Evolutionary conservation across 1,284 basidiomycete species (phyloP).

Genomic region (Taiwanofungus camphoratus): DNA sequence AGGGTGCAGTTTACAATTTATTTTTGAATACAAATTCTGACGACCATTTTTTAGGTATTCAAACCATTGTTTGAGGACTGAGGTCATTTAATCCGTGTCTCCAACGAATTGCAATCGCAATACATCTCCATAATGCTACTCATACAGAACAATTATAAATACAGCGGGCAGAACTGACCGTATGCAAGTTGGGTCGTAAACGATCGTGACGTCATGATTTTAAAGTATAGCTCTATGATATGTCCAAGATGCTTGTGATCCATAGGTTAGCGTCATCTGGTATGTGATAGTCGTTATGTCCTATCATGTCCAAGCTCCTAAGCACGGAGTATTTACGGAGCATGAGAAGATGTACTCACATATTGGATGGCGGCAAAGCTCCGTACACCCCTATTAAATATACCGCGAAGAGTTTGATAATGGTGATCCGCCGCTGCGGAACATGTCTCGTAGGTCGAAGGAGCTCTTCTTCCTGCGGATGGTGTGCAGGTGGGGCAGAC

Average conservation of each 20-base stretch:
- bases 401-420: neutral
- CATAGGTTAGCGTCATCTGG: no score
- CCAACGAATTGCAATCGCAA: neutral
- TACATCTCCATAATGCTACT: slow-evolving; percentile 1
- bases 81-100: slow-evolving; percentile 10
- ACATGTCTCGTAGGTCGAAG: slow-evolving; percentile 37
- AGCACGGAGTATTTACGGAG: neutral
- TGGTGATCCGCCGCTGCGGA: slow-evolving; percentile 15
- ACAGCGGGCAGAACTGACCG: no score
- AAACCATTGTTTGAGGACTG: slow-evolving; percentile 65
- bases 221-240: no score
- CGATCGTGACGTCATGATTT: no score
- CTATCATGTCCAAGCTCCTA: neutral
- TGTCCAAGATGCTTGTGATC: no score
- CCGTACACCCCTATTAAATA: neutral
- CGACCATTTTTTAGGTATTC: slow-evolving; percentile 41
- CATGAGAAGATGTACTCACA: neutral
- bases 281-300: neutral
- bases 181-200: no score
- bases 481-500: no score
- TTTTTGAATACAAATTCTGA: neutral
- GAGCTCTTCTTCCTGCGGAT: slow-evolving; percentile 41
- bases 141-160: no score
- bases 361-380: neutral
- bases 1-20: slow-evolving; percentile 8